A percentile compares a stretch with the other conserved stretches of the same genome.
Evolutionary conservation across 148 eudicot species (phyloP).

Genomic region (Pharnaceum exiguum): DNA sequence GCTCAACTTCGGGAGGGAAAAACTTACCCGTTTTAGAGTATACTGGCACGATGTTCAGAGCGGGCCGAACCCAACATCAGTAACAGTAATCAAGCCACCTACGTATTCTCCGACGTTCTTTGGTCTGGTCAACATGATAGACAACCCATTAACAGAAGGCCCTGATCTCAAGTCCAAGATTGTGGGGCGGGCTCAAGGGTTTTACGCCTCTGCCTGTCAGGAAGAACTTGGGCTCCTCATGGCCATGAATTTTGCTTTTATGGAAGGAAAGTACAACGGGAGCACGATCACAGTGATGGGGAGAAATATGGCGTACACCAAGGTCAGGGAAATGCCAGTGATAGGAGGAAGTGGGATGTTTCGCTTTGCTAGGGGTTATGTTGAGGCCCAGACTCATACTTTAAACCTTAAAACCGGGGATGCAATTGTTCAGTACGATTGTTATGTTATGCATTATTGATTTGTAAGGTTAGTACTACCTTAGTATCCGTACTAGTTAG

Average conservation of each 20-base stretch:
- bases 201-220: slow-evolving; percentile 31
- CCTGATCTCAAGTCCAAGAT: slow-evolving; percentile 20
- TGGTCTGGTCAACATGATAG: slow-evolving; percentile 31
- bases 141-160: slow-evolving; percentile 25
- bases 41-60: slow-evolving; percentile 58
- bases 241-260: slow-evolving; percentile 31
- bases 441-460: slow-evolving; percentile 32
- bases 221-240: slow-evolving; percentile 27
- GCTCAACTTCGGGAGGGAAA: slow-evolving; percentile 20
- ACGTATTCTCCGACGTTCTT: slow-evolving; percentile 27
- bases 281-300: slow-evolving; percentile 29
- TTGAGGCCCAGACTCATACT: slow-evolving; percentile 24
- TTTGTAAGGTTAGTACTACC: too few relatives aligned
- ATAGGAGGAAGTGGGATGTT: slow-evolving; percentile 33
- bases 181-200: slow-evolving; percentile 36
- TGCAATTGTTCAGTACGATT: slow-evolving; percentile 27
- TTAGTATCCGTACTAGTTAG: too few relatives aligned
- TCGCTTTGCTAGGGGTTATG: slow-evolving; percentile 32
- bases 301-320: slow-evolving; percentile 23
- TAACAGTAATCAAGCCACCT: slow-evolving; percentile 23
- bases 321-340: slow-evolving; percentile 31
- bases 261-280: slow-evolving; percentile 34
- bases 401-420: slow-evolving; percentile 16
- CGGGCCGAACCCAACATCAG: slow-evolving; percentile 40
- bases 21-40: slow-evolving; percentile 41